These are phyloP conservation scores for Crithidia brevicula DNA, from an alignment of 208 protist genomes.

Conservation along the genomic window DNA sequence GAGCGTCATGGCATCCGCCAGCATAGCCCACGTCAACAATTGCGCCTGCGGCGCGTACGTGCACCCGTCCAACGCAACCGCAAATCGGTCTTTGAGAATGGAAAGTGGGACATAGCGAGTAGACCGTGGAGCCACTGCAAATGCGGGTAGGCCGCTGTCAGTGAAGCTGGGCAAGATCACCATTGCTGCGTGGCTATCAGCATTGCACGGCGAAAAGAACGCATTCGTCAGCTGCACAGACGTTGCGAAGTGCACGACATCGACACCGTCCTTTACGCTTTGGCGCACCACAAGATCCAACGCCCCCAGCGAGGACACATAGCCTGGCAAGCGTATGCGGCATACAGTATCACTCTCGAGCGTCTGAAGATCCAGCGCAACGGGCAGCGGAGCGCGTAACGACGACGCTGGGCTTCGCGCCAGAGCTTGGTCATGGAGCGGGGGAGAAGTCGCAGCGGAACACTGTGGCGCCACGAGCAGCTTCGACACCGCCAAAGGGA, in stretches of 20 bases:
- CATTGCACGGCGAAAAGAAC: conserved; percentile 10
- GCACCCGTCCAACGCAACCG: conserved; percentile 21
- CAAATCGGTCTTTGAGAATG: conserved; percentile 6
- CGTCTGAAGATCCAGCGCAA: background rate
- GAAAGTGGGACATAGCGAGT: conserved; percentile 21
- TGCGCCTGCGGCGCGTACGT: conserved; percentile 8
- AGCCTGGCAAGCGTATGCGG: conserved; percentile 17
- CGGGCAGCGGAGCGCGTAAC: background rate
- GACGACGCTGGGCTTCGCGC: background rate
- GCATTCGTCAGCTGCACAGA: conserved; percentile 28
- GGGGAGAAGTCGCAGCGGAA: too few relatives aligned
- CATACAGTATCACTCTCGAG: background rate
- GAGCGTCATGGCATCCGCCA: conserved; percentile 31
- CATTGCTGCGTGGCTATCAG: background rate
- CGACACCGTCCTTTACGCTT: background rate
- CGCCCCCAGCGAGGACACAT: conserved; percentile 21
- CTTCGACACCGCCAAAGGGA: background rate
- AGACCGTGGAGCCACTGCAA: conserved; percentile 13
- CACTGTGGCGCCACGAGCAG: too few relatives aligned
- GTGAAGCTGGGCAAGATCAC: background rate
- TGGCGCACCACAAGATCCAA: conserved; percentile 25
- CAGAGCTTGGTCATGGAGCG: background rate
- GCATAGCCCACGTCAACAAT: conserved; percentile 33
- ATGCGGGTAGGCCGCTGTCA: background rate
- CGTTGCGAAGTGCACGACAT: conserved; percentile 20